Base-by-base conservation (phyloP, 2,329 filamentous ascomycete species). In the Grosmannia huntii region DNA sequence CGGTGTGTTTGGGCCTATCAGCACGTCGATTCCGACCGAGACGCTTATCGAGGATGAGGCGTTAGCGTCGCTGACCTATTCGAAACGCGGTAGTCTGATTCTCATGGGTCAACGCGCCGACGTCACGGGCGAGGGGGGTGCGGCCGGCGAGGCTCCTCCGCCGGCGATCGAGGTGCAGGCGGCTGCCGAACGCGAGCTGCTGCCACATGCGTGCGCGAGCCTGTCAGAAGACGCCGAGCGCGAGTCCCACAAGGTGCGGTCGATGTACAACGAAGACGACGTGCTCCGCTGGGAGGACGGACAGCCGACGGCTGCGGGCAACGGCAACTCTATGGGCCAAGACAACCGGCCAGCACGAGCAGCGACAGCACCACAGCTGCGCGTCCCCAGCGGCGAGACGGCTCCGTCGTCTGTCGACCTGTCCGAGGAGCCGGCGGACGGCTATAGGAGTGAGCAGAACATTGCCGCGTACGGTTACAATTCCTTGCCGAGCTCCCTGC, bases 221-320 rank as follows among this genome's bases (percentile, higher is more conserved):
- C 48, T 81, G 68, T 73, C 78, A 65, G 72, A 73, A 68, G 79
- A 82, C 65, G 70, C 77, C 66, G 79, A 83, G 74, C 78, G 77
- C 72, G 80, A 83, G 73, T 83, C 80, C 73, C 78, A 80, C 79
- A 82, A 83, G 76, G 80, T 83, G 77, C 82, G 80, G 76, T 83
- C 79, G 71, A 80, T 83, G 72, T 83, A 83, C 76, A 76, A 78
- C 73, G 74, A 75, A 10, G 46, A 27, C 31, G 46, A 79, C 67
- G 70, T 69, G 70, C 69, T 77, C 70, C 72, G 71, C 63, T 79
- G 75, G 75, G 76, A 80, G 69, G 75, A 79, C 67, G 76, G 77
- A 9, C 36, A 5, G 33, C 50, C 36, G 49, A n/a, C 23, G 3
- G 41, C 38, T 41, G 38, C 38, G 3, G 19, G 25, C 49, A 7